phyloP scores from a whole-genome alignment of 768 basidiomycete genomes.

The Psilocybe sp. region DNA sequence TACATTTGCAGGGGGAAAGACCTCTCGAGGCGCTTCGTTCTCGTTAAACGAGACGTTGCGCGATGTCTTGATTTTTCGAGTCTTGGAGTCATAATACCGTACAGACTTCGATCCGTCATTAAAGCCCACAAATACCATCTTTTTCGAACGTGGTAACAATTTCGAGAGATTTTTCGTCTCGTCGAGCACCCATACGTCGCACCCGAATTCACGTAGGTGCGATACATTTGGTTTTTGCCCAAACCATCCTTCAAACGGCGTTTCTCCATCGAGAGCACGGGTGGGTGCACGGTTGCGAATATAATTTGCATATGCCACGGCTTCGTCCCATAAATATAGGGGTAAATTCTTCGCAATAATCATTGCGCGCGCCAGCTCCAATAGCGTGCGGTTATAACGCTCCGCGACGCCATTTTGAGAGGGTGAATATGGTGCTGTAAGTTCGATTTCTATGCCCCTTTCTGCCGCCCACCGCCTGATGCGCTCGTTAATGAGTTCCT shows the following conservation, averaged over 20 bases:
- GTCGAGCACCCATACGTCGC: constrained; percentile 19
- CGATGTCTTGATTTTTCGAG: constrained; percentile 14
- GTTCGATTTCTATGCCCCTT: constrained; percentile 27
- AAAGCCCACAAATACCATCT: constrained; percentile 18
- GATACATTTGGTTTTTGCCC: constrained; percentile 16
- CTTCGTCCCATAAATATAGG: constrained; percentile 29
- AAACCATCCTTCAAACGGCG: constrained; percentile 19
- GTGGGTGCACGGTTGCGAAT: constrained; percentile 25
- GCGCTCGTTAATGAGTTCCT: constrained; percentile 24
- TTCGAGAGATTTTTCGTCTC: constrained; percentile 8
- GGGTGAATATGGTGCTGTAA: constrained; percentile 31
- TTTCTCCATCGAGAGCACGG: constrained; percentile 15
- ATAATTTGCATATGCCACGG: constrained; percentile 21
- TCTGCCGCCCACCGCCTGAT: constrained; percentile 17
- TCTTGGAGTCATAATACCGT: constrained; percentile 15
- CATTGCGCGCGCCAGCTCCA: constrained; percentile 30
- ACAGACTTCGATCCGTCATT: constrained; percentile 19
- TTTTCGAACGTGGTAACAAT: constrained; percentile 7
- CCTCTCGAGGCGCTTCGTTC: constrained; percentile 4
- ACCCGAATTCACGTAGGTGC: constrained; percentile 23
- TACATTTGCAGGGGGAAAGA: background rate
- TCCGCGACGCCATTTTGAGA: constrained; percentile 40
- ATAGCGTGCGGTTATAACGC: constrained; percentile 27
- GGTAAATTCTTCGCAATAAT: constrained; percentile 23
- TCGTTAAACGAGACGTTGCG: constrained; percentile 19